Conservation (phyloP, 164 flowering plant genomes). For the Nymphaea thermarum region DNA sequence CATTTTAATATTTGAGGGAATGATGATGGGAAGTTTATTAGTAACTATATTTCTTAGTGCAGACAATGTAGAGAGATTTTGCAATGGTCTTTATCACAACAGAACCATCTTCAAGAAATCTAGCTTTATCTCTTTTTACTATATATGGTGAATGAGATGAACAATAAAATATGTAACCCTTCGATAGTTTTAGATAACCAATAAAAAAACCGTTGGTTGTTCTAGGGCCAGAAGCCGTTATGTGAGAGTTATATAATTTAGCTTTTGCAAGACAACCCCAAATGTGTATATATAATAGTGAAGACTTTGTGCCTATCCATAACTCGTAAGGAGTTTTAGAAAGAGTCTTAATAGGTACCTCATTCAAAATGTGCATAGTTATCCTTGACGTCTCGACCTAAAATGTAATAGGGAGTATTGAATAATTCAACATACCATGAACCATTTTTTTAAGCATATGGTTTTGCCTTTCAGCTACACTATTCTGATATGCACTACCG, state of each 20-base stretch:
- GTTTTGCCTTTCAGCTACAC: neutral
- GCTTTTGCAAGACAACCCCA: neutral
- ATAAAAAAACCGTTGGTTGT: constrained; percentile 1
- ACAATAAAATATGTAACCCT: constrained; percentile 5
- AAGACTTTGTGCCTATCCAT: neutral
- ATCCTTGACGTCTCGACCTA: neutral
- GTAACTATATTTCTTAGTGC: too few relatives aligned
- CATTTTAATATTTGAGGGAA: too few relatives aligned
- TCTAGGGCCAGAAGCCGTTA: neutral
- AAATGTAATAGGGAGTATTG: neutral
- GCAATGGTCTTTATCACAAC: too few relatives aligned
- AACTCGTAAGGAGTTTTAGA: neutral
- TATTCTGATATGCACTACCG: neutral
- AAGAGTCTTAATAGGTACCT: neutral
- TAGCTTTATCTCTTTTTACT: neutral
- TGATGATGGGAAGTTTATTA: too few relatives aligned
- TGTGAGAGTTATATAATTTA: neutral
- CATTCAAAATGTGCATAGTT: neutral
- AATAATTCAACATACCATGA: neutral
- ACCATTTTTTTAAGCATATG: neutral
- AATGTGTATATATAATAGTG: neutral
- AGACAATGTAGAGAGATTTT: too few relatives aligned
- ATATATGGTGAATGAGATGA: neutral
- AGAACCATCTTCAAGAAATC: constrained; percentile 1
- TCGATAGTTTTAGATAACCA: constrained; percentile 2